Percentiles rank a stretch among this genome's conserved stretches.
These are phyloP conservation scores for Chytridium lagenaria DNA, from an alignment of 371 early-diverging fungal species.

Conservation along the genomic window DNA sequence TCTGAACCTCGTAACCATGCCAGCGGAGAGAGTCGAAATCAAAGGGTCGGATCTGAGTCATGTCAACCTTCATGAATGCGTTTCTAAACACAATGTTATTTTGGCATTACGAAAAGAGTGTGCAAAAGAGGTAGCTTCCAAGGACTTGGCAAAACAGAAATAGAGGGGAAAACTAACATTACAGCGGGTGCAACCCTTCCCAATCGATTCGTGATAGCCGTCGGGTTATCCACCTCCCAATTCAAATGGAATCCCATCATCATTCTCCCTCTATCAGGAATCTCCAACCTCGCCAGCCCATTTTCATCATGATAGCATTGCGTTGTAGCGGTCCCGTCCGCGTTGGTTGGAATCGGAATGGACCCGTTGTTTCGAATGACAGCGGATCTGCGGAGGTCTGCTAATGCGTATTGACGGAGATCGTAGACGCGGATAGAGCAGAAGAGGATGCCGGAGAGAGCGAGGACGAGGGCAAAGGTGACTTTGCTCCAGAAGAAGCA, in stretches of 20 bases:
- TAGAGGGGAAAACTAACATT: constrained; percentile 28
- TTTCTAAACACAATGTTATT: constrained; percentile 23
- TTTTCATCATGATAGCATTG: neutral
- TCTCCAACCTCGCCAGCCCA: constrained; percentile 37
- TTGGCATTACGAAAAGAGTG: too few species aligned
- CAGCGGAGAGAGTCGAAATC: constrained; percentile 38
- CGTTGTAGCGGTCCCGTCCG: neutral
- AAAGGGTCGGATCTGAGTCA: constrained; percentile 19
- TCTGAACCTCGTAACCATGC: constrained; percentile 35
- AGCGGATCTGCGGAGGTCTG: neutral
- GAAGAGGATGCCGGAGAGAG: constrained; percentile 31
- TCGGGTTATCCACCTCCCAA: constrained; percentile 39
- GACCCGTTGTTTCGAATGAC: neutral
- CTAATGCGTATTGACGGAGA: constrained; percentile 19
- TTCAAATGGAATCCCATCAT: constrained; percentile 41
- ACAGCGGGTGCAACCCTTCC: constrained; percentile 20
- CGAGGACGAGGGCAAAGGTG: constrained; percentile 33
- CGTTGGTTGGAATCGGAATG: constrained; percentile 10
- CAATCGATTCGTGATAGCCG: constrained; percentile 16
- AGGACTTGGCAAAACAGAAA: too few species aligned
- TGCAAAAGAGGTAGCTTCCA: too few species aligned
- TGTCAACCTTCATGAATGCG: constrained; percentile 43
- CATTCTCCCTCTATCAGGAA: constrained; percentile 13
- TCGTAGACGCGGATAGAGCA: constrained; percentile 34
- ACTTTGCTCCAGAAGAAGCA: constrained; percentile 49